A percentile compares a stretch with the other conserved stretches of the same genome.
phyloP scores from a whole-genome alignment of 371 early-diverging fungal genomes.

The Rhizopus stolonifer region DNA sequence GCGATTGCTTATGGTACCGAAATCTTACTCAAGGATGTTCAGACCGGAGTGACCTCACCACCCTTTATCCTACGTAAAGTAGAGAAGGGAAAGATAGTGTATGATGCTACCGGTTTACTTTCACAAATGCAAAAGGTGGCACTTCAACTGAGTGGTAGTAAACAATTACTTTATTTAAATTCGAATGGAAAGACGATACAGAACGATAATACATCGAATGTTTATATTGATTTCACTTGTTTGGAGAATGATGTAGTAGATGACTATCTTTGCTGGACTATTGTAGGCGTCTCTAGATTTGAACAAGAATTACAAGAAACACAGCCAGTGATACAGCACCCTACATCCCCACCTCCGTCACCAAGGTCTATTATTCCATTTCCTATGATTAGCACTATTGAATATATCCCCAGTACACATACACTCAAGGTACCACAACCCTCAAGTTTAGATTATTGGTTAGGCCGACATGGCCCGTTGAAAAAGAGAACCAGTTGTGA shows the following conservation, averaged over 20 bases:
- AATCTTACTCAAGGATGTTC: conserved; percentile 65
- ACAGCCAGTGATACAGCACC: not conserved
- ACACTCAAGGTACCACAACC: conserved; percentile 6
- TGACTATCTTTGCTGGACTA: conserved; percentile 84
- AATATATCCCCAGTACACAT: not conserved
- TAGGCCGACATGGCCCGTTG: conserved; percentile 44
- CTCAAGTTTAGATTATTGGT: conserved; percentile 28
- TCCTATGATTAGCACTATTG: conserved; percentile 7
- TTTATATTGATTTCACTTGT: conserved; percentile 33
- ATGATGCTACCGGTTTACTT: conserved; percentile 70
- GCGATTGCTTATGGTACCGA: conserved; percentile 66
- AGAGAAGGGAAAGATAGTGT: conserved; percentile 69
- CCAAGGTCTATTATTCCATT: conserved; percentile 38
- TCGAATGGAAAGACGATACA: conserved; percentile 31
- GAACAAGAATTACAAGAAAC: conserved; percentile 19
- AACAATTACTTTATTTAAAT: conserved; percentile 33
- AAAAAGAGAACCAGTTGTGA: not conserved
- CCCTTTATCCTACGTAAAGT: conserved; percentile 78
- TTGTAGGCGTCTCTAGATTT: conserved; percentile 72
- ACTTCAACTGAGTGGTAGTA: conserved; percentile 52
- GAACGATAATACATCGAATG: conserved; percentile 21
- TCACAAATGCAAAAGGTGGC: conserved; percentile 90
- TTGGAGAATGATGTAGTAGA: conserved; percentile 50
- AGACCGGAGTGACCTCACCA: conserved; percentile 66
- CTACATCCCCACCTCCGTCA: conserved; percentile 24